Evolutionary conservation across 1,139 yeast genomes (phyloP).

Genomic region (Zhuliangozyma parablackwelliae): DNA sequence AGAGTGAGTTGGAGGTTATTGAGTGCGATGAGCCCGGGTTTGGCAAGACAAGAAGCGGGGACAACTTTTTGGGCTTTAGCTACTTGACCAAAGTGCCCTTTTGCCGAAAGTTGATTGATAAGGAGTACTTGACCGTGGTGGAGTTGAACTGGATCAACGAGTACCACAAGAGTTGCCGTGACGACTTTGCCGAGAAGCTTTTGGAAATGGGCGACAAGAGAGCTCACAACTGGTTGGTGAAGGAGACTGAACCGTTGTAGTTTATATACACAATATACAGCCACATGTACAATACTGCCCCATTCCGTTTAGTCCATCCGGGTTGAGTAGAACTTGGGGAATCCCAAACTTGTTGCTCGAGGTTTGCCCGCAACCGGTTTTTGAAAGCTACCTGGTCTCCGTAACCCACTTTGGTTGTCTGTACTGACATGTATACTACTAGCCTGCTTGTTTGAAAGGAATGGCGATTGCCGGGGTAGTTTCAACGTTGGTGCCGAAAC

Average conservation of each 20-base stretch:
- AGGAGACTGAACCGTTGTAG: constrained; percentile 32
- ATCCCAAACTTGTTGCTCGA: constrained; percentile 23
- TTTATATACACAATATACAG: neutral
- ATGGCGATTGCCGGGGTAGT: constrained; percentile 28
- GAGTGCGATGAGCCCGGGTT: constrained; percentile 22
- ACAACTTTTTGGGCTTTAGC: constrained; percentile 38
- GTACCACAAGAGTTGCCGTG: constrained; percentile 37
- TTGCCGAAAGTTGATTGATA: constrained; percentile 44
- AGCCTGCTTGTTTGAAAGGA: constrained; percentile 26
- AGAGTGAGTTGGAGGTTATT: constrained; percentile 47
- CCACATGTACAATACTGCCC: neutral
- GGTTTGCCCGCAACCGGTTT: constrained; percentile 20
- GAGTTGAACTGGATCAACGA: constrained; percentile 52
- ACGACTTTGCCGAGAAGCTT: constrained; percentile 31
- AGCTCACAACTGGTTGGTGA: constrained; percentile 37
- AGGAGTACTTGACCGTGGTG: constrained; percentile 24
- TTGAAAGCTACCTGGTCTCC: constrained; percentile 53
- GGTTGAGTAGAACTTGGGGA: constrained; percentile 22
- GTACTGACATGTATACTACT: neutral
- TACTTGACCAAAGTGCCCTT: constrained; percentile 55
- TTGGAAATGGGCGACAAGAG: constrained; percentile 34
- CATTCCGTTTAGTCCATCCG: constrained; percentile 13
- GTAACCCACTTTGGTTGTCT: constrained; percentile 21
- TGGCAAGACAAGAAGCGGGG: constrained; percentile 34
- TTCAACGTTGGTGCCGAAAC: constrained; percentile 14